Evolutionary conservation across 169 alveolate species (phyloP).

Genomic region (Plasmodium coatneyi): DNA sequence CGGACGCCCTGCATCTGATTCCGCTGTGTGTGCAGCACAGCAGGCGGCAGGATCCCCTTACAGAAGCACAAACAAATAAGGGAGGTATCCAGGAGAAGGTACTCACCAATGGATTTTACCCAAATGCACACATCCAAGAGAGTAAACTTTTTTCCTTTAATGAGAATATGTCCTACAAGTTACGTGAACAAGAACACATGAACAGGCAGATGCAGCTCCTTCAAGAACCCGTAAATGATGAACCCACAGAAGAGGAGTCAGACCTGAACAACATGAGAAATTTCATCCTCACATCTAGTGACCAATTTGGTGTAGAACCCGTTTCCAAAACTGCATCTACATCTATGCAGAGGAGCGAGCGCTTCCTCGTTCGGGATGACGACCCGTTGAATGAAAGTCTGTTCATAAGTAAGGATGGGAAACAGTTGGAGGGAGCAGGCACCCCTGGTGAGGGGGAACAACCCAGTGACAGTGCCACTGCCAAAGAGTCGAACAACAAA

Average conservation of each 20-base stretch:
- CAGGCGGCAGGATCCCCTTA: neutral
- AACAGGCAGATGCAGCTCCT: neutral
- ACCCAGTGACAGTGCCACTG: neutral
- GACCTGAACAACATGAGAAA: neutral
- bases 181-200: neutral
- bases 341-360: neutral
- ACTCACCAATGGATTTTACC: neutral
- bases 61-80: neutral
- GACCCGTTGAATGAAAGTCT: neutral
- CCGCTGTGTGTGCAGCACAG: neutral
- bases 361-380: neutral
- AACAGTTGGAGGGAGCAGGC: neutral
- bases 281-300: neutral
- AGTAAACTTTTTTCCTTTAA: conserved; percentile 11
- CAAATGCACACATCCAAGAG: neutral
- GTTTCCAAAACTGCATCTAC: neutral
- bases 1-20: conserved; percentile 39
- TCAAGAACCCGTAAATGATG: neutral
- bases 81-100: neutral
- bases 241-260: neutral
- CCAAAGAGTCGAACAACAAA: neutral
- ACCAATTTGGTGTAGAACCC: neutral
- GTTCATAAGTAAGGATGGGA: neutral
- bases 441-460: neutral
- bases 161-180: conserved; percentile 26